phyloP scores from a whole-genome alignment of 2,329 filamentous ascomycete genomes.

The Phoma sp. region DNA sequence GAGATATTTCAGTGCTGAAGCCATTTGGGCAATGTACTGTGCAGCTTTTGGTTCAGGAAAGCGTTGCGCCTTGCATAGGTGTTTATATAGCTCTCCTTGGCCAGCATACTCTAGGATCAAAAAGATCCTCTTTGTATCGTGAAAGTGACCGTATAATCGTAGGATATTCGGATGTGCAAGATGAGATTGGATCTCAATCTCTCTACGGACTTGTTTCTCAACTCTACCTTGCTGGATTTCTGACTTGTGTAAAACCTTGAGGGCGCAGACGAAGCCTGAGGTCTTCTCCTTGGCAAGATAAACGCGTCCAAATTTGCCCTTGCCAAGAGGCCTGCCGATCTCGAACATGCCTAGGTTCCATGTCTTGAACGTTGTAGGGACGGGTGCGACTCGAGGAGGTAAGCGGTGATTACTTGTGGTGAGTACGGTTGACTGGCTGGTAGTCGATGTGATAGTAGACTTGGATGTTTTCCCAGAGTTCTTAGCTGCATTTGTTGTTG shows the following conservation, averaged over 20 bases:
- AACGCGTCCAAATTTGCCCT: slow-evolving; percentile 87
- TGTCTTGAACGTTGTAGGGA: slow-evolving; percentile 62
- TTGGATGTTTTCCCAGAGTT: no score
- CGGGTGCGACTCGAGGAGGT: slow-evolving; percentile 52
- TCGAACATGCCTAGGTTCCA: slow-evolving; percentile 96
- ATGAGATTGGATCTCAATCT: slow-evolving; percentile 90
- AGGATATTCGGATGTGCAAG: slow-evolving; percentile 86
- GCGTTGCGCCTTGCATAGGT: slow-evolving; percentile 76
- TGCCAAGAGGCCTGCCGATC: slow-evolving; percentile 83
- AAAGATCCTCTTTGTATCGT: slow-evolving; percentile 87
- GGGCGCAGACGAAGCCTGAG: slow-evolving; percentile 82
- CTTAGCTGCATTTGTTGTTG: slow-evolving; percentile 69
- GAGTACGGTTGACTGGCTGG: no score
- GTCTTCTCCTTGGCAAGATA: slow-evolving; percentile 83
- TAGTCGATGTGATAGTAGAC: no score
- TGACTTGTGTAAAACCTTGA: slow-evolving; percentile 86
- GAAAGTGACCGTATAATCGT: slow-evolving; percentile 85
- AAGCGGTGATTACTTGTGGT: slow-evolving; percentile 54
- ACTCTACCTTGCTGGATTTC: slow-evolving; percentile 82
- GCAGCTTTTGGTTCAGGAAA: slow-evolving; percentile 89
- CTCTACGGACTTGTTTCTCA: slow-evolving; percentile 85
- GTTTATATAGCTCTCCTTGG: slow-evolving; percentile 88
- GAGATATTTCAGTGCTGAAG: slow-evolving; percentile 85
- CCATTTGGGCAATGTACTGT: slow-evolving; percentile 89
- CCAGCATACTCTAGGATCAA: slow-evolving; percentile 89